Conservation (phyloP, 2,329 filamentous ascomycete genomes). For the Sclerotiophoma versabilis region DNA sequence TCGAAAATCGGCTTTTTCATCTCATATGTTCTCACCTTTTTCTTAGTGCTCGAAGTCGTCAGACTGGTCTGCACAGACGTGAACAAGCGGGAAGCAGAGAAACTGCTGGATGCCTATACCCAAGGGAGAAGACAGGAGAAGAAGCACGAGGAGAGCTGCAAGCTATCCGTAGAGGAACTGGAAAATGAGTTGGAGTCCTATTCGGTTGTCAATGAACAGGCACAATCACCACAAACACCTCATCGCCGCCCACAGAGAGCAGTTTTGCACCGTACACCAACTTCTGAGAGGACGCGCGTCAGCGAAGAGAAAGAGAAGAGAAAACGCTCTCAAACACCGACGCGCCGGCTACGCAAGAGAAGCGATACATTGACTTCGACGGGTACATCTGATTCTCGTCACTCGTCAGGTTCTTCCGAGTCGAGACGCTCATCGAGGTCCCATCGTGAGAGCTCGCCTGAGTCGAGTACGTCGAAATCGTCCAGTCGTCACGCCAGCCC, state of each 20-base stretch:
- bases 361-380: conserved; percentile 32
- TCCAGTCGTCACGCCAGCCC: conserved; percentile 11
- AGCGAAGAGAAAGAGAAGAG: conserved; percentile 13
- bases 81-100: conserved; percentile 34
- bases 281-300: conserved; percentile 7
- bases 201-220: conserved; percentile 2
- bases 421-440: conserved; percentile 13
- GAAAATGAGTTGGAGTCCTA: conserved; percentile 5
- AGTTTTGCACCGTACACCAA: conserved; percentile 5
- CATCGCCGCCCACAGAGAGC: conserved; percentile 7
- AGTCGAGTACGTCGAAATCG: conserved; percentile 14
- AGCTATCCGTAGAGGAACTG: conserved; percentile 10
- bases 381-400: conserved; percentile 21
- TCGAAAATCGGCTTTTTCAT: conserved; percentile 30
- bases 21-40: conserved; percentile 30
- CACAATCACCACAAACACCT: conserved; percentile 3
- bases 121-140: conserved; percentile 13
- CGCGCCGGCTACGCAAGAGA: conserved; percentile 26
- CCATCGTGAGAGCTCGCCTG: conserved; percentile 13
- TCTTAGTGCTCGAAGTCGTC: conserved; percentile 32
- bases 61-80: conserved; percentile 30
- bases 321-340: conserved; percentile 13
- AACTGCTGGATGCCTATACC: conserved; percentile 30
- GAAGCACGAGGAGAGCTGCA: conserved; percentile 1
- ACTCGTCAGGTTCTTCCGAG: background rate